Evolutionary conservation across 345 rosid species (phyloP).

Genomic region (Eucalyptus brandiana): DNA sequence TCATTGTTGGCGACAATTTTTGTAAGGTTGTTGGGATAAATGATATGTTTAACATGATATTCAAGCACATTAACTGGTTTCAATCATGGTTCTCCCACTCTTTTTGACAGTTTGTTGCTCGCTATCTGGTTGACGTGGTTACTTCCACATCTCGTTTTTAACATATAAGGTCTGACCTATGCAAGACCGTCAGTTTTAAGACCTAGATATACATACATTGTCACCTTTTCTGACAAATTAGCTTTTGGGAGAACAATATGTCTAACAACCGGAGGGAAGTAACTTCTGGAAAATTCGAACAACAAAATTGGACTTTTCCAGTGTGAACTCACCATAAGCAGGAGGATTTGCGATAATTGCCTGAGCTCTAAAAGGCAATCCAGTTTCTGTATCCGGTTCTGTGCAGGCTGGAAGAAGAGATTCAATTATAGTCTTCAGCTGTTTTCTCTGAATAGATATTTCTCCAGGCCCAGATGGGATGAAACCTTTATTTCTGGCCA

Average conservation of each 20-base stretch:
- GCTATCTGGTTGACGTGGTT: background rate
- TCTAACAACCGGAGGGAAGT: background rate
- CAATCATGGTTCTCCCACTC: background rate
- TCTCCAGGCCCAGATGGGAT: conserved; percentile 97
- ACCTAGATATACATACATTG: background rate
- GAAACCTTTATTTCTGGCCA: conserved; percentile 96
- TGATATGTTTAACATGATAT: background rate
- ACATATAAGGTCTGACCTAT: background rate
- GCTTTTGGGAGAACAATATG: background rate
- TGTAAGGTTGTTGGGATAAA: background rate
- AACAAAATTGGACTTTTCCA: background rate
- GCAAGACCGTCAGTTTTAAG: background rate
- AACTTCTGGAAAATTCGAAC: background rate
- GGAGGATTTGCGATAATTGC: conserved; percentile 99
- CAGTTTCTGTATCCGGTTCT: conserved; percentile 75
- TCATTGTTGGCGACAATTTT: background rate
- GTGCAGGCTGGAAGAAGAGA: conserved; percentile 95
- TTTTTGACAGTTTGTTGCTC: background rate
- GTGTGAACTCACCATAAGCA: conserved; percentile 60
- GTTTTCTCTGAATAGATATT: conserved; percentile 79
- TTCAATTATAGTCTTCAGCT: conserved; percentile 87
- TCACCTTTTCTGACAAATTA: background rate
- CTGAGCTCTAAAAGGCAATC: conserved; percentile 72
- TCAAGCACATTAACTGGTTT: background rate
- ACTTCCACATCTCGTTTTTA: background rate